Percentiles rank a stretch among this genome's conserved stretches.
phyloP scores from a whole-genome alignment of 805 yeast genomes.

The Jamesozyma gamospora region DNA sequence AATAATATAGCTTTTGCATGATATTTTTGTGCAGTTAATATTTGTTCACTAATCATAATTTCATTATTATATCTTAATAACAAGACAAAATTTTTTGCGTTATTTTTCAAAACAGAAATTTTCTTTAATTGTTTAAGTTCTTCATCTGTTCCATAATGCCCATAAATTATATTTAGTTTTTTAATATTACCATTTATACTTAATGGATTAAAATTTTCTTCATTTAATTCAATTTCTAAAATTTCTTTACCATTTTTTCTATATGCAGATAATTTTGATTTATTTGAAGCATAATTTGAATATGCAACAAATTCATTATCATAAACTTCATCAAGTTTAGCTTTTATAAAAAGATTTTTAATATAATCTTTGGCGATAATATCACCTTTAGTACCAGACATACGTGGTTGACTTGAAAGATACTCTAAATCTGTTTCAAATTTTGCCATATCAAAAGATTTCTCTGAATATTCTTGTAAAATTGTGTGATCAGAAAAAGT shows the following conservation, averaged over 20 bases:
- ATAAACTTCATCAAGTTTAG: constrained; percentile 39
- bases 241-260: constrained; percentile 17
- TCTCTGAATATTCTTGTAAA: constrained; percentile 38
- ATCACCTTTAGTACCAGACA: constrained; percentile 85
- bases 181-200: constrained; percentile 47
- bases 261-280: constrained; percentile 20
- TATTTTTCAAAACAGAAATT: constrained; percentile 21
- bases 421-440: constrained; percentile 61
- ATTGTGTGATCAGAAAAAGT: constrained; percentile 45
- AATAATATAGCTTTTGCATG: constrained; percentile 61
- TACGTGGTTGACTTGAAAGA: constrained; percentile 66
- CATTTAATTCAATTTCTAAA: constrained; percentile 18
- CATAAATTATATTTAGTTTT: constrained; percentile 46
- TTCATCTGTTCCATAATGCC: constrained; percentile 47
- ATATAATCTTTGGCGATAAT: constrained; percentile 55
- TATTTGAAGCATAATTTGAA: constrained; percentile 50
- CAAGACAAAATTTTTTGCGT: constrained; percentile 33
- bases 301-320: constrained; percentile 39
- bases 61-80: constrained; percentile 52
- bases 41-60: constrained; percentile 37
- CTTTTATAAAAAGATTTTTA: constrained; percentile 43
- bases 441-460: constrained; percentile 41
- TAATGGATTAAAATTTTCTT: constrained; percentile 54
- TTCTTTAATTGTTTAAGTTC: constrained; percentile 40
- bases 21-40: constrained; percentile 41